phyloP scores from a whole-genome alignment of 2,329 filamentous ascomycete genomes.

The Pseudogymnoascus sp. region DNA sequence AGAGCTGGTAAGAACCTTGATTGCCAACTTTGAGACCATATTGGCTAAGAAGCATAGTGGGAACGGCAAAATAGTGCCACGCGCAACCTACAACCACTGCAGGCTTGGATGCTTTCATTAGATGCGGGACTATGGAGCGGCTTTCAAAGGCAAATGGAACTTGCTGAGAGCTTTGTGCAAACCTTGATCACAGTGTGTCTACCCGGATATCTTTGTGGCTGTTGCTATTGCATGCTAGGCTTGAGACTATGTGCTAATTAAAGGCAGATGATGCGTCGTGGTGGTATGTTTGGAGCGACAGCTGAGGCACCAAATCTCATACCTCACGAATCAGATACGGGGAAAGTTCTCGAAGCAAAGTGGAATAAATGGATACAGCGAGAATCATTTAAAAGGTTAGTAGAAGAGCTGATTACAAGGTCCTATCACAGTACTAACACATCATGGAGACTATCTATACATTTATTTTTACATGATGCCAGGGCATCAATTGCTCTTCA shows the following conservation, averaged over 20 bases:
- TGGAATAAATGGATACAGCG: constrained; percentile 8
- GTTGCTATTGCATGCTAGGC: neutral
- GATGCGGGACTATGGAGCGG: constrained; percentile 9
- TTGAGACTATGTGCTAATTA: neutral
- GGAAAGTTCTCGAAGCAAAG: constrained; percentile 3
- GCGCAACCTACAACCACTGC: neutral
- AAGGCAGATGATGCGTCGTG: constrained; percentile 7
- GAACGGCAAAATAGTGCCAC: neutral
- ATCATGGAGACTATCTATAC: neutral
- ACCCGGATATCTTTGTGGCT: neutral
- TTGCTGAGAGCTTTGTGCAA: constrained; percentile 4
- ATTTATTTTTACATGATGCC: constrained; percentile 6
- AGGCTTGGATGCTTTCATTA: constrained; percentile 3
- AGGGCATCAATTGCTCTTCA: constrained; percentile 4
- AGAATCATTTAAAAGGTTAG: constrained; percentile 9
- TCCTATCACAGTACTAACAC: neutral
- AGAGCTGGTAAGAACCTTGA: neutral
- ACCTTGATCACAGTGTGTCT: neutral
- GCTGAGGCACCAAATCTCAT: neutral
- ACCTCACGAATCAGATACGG: neutral
- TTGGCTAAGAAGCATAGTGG: neutral
- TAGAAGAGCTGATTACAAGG: neutral
- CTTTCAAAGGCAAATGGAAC: constrained; percentile 5
- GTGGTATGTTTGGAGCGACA: neutral
- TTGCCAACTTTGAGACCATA: neutral